Base-by-base conservation (phyloP, 192 early-diverging fungal species). In the Linnemannia exigua region DNA sequence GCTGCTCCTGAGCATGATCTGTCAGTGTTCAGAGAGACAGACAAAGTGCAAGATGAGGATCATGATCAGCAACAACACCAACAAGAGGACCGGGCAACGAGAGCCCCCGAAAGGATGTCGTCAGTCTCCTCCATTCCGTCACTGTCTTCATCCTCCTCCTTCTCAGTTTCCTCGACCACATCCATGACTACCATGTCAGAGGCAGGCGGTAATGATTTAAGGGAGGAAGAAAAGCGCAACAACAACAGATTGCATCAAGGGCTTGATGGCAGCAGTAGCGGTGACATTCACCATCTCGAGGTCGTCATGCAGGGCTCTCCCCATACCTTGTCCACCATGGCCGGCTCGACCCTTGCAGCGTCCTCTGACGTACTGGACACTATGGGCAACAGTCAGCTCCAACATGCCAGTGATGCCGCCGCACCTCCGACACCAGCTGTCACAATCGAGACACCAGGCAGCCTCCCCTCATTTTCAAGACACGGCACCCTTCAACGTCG, bases 81-180 rank as follows among this genome's bases (percentile, higher is more conserved):
- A n/a, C 52, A 54, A 9, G 22, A 3, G n/a, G n/a, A 70, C 69
- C 19, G 22, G 33, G 50, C 35, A 17, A 51, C 28, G 16, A 22
- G 33, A 12, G 33, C 48, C 37, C 47, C 50, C 19, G 47, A 74
- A 46, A 74, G 47, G 72, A 50, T 33, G 25, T 48, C 52, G 17
- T 73, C 61, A 1, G 25, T 31, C 25, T 19, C 79, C 2, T 80
- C 79, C 1, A 41, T 80, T 66, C 79, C 79, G 11, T 80, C 79
- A 35, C 37, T 70, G 25, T 72, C 48, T 1, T 80, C 72, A 14
- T 75, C 79, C 28, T 28, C 58, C 16, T 68, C 79, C 2, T 75
- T 66, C 5, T 51, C 67, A n/a, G 36, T 22, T 9, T 48, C 76
- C 46, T 70, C 48, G 54, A 48, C 37, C 36, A 54, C 61, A 54